phyloP scores from a whole-genome alignment of 2,329 filamentous ascomycete species.

The Gnomoniopsis sp. region DNA sequence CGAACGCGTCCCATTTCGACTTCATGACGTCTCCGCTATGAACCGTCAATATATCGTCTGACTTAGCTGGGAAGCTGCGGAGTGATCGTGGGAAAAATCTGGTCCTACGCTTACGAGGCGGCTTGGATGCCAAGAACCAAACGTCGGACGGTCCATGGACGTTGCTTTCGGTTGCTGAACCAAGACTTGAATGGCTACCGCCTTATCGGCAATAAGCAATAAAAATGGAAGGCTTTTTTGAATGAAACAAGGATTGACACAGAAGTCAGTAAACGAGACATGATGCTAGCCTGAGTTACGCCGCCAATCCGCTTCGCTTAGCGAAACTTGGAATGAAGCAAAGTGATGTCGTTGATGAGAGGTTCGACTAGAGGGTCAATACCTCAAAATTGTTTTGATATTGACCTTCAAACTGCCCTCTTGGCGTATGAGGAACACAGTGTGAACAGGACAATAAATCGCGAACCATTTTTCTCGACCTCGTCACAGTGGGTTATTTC shows the following conservation, averaged over 20 bases:
- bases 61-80: not conserved
- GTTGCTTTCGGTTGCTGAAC: not conserved
- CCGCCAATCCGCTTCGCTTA: not conserved
- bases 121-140: not conserved
- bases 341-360: not conserved
- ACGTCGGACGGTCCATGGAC: not conserved
- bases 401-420: not conserved
- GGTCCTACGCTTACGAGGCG: not conserved
- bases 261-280: not conserved
- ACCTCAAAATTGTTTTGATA: not conserved
- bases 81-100: too few species aligned
- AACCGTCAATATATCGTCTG: not conserved
- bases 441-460: not conserved
- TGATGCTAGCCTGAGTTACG: not conserved
- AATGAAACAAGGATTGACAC: not conserved
- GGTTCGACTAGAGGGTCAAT: not conserved
- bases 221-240: not conserved
- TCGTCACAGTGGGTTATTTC: not conserved
- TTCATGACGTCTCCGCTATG: not conserved
- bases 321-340: not conserved
- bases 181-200: not conserved
- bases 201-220: too few species aligned
- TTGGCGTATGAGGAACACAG: not conserved
- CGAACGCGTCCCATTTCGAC: not conserved
- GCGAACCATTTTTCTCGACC: not conserved